These are phyloP conservation scores for Leccinum truebloodii DNA, from an alignment of 768 basidiomycete genomes.

Conservation along the genomic window DNA sequence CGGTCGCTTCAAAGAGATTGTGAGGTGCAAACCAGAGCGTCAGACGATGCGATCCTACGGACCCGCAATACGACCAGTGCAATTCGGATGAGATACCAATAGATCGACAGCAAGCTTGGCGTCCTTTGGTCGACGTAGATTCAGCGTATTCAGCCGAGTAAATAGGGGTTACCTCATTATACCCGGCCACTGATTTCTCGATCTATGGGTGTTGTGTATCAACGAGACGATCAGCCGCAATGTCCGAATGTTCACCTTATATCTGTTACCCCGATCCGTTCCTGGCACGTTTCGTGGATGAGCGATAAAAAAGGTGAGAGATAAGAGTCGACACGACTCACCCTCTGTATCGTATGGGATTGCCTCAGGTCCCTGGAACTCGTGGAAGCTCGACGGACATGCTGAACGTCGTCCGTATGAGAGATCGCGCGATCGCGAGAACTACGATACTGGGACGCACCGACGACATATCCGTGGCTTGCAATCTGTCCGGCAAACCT, in stretches of 20 bases:
- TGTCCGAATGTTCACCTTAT: constrained; percentile 58
- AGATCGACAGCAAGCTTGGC: constrained; percentile 76
- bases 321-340: constrained; percentile 21
- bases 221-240: constrained; percentile 1
- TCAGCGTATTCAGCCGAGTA: neutral
- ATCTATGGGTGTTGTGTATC: constrained; percentile 49
- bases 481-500: constrained; percentile 88
- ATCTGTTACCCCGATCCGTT: constrained; percentile 88
- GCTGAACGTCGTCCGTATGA: constrained; percentile 42
- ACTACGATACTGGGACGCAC: constrained; percentile 39
- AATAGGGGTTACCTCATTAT: constrained; percentile 68
- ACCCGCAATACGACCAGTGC: constrained; percentile 64
- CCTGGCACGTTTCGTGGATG: constrained; percentile 40
- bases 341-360: constrained; percentile 90
- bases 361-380: constrained; percentile 86
- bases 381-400: constrained; percentile 86
- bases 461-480: constrained; percentile 82
- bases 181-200: constrained; percentile 84
- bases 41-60: too few species aligned
- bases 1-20: constrained; percentile 55
- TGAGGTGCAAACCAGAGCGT: neutral
- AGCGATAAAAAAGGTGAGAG: neutral
- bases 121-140: constrained; percentile 51
- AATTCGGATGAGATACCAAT: constrained; percentile 69
- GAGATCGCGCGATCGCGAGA: neutral